Evolutionary conservation across 139 green algal genomes (phyloP), one percentile per base, ranked within the genome.

Genomic region (Tetraselmis chui): DNA sequence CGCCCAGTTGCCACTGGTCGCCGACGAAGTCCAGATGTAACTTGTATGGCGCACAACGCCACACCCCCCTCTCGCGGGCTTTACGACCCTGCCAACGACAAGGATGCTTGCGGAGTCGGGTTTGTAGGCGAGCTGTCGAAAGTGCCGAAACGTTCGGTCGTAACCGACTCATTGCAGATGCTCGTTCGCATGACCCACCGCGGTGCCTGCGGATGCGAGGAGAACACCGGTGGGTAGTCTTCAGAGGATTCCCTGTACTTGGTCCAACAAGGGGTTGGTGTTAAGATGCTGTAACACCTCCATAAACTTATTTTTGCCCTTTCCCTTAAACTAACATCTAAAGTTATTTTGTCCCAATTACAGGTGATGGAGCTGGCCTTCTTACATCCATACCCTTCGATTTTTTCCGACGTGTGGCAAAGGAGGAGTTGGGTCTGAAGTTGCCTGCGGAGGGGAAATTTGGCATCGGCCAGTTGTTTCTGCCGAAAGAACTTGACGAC

Each of bases 311-410:
- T n/a, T n/a, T n/a, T n/a, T n/a, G n/a, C n/a, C n/a, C n/a, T n/a
- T n/a, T n/a, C n/a, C n/a, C n/a, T n/a, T n/a, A n/a, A n/a, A n/a
- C n/a, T n/a, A n/a, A n/a, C n/a, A n/a, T n/a, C n/a, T n/a, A n/a
- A n/a, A n/a, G n/a, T 76, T 0, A 28, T 81, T 27, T 26, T 84
- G 84, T 79, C 67, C 28, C 0, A 59, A 75, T 1, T 30, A 32
- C 86, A 94, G 92, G 95, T 30, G 95, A 99, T 80, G 96, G 96
- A 31, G 96, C 96, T 0, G 96, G 96, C 45, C 97, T 98, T 83
- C 86, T 99, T 75, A 86, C 93, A 27, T 90, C 90, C 58, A 95
- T 99, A 76, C 96, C 96, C 1, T 93, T 98, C 81, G 81, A 86
- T 2, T 99, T 98, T 83, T 89, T 99, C 31, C 77, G 75, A 0